phyloP scores from a whole-genome alignment of 805 yeast species.

The Kuraishia cidri region DNA sequence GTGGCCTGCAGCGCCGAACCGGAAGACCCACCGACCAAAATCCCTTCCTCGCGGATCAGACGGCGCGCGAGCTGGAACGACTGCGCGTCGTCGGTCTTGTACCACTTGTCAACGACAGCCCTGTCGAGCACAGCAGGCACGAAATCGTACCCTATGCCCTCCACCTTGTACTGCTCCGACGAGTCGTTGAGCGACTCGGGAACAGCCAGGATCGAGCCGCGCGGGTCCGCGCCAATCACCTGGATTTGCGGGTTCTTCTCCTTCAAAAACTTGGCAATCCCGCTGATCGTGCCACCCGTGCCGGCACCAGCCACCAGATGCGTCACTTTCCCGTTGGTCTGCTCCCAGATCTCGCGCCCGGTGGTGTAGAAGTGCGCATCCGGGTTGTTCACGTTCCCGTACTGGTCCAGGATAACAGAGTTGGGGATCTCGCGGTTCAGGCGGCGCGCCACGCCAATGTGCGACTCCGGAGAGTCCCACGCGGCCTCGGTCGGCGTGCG shows the following conservation, averaged over 20 bases:
- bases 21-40: slow-evolving; percentile 83
- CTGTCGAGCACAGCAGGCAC: slow-evolving; percentile 75
- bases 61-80: slow-evolving; percentile 76
- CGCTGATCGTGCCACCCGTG: slow-evolving; percentile 87
- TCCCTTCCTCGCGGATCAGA: slow-evolving; percentile 77
- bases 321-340: slow-evolving; percentile 60
- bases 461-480: slow-evolving; percentile 88
- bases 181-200: slow-evolving; percentile 65
- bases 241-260: slow-evolving; percentile 53
- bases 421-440: slow-evolving; percentile 79
- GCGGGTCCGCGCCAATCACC: slow-evolving; percentile 79
- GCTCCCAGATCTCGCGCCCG: slow-evolving; percentile 80
- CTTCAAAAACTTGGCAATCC: slow-evolving; percentile 71
- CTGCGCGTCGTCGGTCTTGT: slow-evolving; percentile 78
- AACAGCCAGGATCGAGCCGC: slow-evolving; percentile 75
- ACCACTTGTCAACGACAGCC: slow-evolving; percentile 63
- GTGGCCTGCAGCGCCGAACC: slow-evolving; percentile 82
- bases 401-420: slow-evolving; percentile 79
- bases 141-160: slow-evolving; percentile 88
- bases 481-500: slow-evolving; percentile 92
- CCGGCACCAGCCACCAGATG: slow-evolving; percentile 89
- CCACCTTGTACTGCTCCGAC: slow-evolving; percentile 62
- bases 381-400: slow-evolving; percentile 71
- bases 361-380: slow-evolving; percentile 79
- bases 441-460: slow-evolving; percentile 79